Evolutionary conservation across 2,329 filamentous ascomycete genomes (phyloP), one percentile per base, ranked within the genome.

Genomic region (Arthrobotrys entomopaga): DNA sequence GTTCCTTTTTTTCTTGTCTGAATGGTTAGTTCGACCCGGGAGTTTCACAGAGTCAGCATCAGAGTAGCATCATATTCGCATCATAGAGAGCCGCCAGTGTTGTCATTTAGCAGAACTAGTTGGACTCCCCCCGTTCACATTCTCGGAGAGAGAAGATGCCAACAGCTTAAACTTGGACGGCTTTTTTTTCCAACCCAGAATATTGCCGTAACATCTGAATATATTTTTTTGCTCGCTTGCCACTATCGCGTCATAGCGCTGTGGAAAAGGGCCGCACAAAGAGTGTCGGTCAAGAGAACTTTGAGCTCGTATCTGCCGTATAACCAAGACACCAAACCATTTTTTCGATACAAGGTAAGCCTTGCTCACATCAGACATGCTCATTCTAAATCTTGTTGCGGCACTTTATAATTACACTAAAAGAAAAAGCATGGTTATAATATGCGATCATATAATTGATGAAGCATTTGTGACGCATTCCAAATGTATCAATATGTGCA

Each of bases 61-160:
- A 22, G 8, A 49, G 8, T n/a, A 16, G 70, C 63, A 74, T 74
- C 70, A 74, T 74, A 49, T 67, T 57, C 29, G 63, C 63, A 74
- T 74, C 70, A 74, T 74, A 59, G 57, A 5, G 7, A 50, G 50
- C 48, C 38, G 46, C 53, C 40, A 24, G 15, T 46, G 57, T 61
- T 53, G 63, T 66, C 53, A 57, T 66, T 29, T 20, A 16, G 42
- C 7, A 56, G 15, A 19, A 19, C n/a, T 40, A 34, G 46, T 22
- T 26, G 53, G 10, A 22, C 34, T 26, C 13, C 34, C n/a, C 53
- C 34, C 38, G 10, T 48, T 40, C 5, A 11, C 52, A 40, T 50
- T 46, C 10, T 24, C 52, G 29, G 29, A 8, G 7, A 34, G 29
- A 8, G 7, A 34, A 57, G 46, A n/a, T 19, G 49, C 15, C 42